These are phyloP conservation scores for Mycena metata DNA, from an alignment of 768 basidiomycete genomes.

Conservation along the genomic window DNA sequence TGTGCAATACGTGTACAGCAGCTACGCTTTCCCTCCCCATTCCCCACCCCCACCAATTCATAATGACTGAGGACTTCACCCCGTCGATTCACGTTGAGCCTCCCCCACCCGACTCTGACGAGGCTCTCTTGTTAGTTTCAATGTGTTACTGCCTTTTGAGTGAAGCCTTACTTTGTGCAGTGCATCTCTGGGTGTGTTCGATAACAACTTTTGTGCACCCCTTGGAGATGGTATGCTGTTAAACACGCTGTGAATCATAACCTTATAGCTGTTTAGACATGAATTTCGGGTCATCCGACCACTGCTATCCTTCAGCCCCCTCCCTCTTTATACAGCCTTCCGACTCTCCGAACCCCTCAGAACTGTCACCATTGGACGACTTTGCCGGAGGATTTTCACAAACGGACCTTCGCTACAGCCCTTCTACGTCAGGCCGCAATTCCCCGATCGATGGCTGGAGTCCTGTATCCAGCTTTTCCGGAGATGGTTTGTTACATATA, in stretches of 20 bases:
- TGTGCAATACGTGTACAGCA: constrained; percentile 17
- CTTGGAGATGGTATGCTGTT: constrained; percentile 23
- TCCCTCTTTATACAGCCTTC: constrained; percentile 35
- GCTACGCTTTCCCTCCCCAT: constrained; percentile 28
- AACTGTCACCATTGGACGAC: constrained; percentile 30
- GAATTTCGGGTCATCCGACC: constrained; percentile 1
- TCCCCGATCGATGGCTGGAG: constrained; percentile 36
- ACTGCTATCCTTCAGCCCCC: constrained; percentile 26
- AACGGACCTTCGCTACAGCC: constrained; percentile 31
- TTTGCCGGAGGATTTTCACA: constrained; percentile 11
- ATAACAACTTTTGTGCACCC: constrained; percentile 35
- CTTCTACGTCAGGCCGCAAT: constrained; percentile 34
- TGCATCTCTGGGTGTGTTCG: constrained; percentile 23
- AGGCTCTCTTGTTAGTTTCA: constrained; percentile 33
- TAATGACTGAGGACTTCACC: constrained; percentile 37
- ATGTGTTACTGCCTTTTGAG: constrained; percentile 1
- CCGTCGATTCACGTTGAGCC: constrained; percentile 36
- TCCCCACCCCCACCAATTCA: constrained; percentile 15
- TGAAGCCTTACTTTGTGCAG: constrained; percentile 21
- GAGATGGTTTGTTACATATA: constrained; percentile 27
- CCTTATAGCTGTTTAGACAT: constrained; percentile 22
- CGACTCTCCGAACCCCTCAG: constrained; percentile 24
- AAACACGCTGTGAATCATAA: neutral
- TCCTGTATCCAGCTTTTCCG: constrained; percentile 35
- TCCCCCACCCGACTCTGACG: constrained; percentile 25